Conservation (phyloP, 805 yeast species). For the Metschnikowia bowlesiae region DNA sequence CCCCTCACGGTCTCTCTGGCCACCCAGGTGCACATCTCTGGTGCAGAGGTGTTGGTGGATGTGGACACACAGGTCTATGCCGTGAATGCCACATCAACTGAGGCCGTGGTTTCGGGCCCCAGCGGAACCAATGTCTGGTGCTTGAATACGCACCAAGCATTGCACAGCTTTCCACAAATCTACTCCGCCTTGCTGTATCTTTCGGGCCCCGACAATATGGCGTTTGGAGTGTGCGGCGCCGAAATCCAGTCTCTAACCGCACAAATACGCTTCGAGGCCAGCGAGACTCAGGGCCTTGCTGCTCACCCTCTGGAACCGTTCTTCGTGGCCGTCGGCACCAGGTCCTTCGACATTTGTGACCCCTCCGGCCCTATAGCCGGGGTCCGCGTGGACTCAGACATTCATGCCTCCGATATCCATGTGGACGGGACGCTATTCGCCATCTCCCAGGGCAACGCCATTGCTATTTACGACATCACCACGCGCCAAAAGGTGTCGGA, state of each 20-base stretch:
- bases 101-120: background rate
- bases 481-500: conserved; percentile 33
- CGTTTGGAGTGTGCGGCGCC: conserved; percentile 10
- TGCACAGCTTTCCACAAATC: background rate
- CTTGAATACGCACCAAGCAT: background rate
- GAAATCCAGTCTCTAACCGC: conserved; percentile 1
- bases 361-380: conserved; percentile 7
- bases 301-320: conserved; percentile 14
- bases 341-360: conserved; percentile 9
- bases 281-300: conserved; percentile 1
- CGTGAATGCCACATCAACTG: conserved; percentile 10
- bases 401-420: conserved; percentile 32
- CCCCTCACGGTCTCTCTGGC: conserved; percentile 17
- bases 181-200: background rate
- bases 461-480: conserved; percentile 38
- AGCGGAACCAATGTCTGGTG: background rate
- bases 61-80: background rate
- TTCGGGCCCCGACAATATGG: background rate
- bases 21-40: conserved; percentile 10
- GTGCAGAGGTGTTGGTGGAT: conserved; percentile 3
- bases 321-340: conserved; percentile 14
- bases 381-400: conserved; percentile 9
- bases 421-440: conserved; percentile 48
- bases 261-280: background rate
- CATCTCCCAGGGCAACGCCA: conserved; percentile 22